These are phyloP conservation scores for Amphicarpaea edgeworthii DNA, from an alignment of 306 rosid species.

Conservation along the genomic window DNA sequence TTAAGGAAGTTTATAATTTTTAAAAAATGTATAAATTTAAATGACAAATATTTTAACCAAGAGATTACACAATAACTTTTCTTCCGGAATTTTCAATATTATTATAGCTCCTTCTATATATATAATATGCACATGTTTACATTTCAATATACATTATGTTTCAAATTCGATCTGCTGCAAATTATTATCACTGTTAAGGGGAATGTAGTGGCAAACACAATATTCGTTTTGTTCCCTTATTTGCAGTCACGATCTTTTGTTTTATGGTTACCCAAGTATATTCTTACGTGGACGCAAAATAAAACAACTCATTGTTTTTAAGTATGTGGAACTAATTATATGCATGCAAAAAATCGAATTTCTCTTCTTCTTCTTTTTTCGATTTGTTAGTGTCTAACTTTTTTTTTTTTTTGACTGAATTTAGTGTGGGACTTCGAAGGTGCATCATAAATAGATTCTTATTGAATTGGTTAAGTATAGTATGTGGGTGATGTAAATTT, in stretches of 20 bases:
- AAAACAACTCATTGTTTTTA: neutral
- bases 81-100: neutral
- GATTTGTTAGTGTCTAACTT: neutral
- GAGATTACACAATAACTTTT: neutral
- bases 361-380: neutral
- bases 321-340: neutral
- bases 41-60: no score
- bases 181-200: neutral
- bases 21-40: no score
- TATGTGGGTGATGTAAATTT: no score
- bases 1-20: no score
- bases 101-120: neutral
- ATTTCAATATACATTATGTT: neutral
- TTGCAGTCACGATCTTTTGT: conserved; percentile 24
- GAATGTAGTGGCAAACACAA: conserved; percentile 25
- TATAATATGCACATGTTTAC: neutral
- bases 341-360: neutral
- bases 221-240: conserved; percentile 32
- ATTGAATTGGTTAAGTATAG: no score
- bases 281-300: conserved; percentile 21
- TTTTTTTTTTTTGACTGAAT: neutral
- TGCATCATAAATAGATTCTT: neutral
- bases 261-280: conserved; percentile 6
- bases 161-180: neutral
- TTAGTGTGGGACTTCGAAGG: neutral